These are phyloP conservation scores for Leishmania arabica DNA, from an alignment of 208 protist species.

Conservation along the genomic window DNA sequence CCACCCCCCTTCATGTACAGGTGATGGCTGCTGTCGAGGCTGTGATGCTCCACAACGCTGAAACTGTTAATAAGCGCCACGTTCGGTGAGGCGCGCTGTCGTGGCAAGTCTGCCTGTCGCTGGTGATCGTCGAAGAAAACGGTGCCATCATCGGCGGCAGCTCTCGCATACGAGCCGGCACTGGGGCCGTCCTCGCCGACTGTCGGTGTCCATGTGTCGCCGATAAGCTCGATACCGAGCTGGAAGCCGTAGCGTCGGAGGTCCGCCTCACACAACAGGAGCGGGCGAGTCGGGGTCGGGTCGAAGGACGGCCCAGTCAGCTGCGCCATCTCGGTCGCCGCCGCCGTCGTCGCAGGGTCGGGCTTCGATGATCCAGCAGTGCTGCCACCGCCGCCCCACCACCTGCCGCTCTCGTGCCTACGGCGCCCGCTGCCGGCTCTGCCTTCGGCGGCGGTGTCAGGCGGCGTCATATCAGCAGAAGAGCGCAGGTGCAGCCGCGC, in stretches of 20 bases:
- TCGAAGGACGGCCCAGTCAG: conserved; percentile 15
- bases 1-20: conserved; percentile 74
- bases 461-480: conserved; percentile 6
- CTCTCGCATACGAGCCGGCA: too few relatives aligned
- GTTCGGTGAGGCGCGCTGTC: conserved; percentile 44
- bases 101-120: conserved; percentile 9
- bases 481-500: conserved; percentile 76
- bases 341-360: background rate
- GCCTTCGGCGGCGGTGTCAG: background rate
- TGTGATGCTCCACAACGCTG: conserved; percentile 86
- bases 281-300: conserved; percentile 38
- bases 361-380: background rate
- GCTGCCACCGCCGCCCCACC: conserved; percentile 8
- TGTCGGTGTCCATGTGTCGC: conserved; percentile 64
- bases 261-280: conserved; percentile 75
- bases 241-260: conserved; percentile 69
- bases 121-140: background rate
- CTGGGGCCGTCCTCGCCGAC: conserved; percentile 30
- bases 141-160: background rate
- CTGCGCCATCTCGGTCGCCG: background rate
- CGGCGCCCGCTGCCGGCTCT: background rate
- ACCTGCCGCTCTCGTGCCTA: conserved; percentile 8
- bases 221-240: conserved; percentile 85
- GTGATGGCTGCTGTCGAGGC: conserved; percentile 73
- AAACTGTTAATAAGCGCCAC: conserved; percentile 87